Percentiles rank a stretch among this genome's conserved stretches.
Evolutionary conservation across 2,329 filamentous ascomycete species (phyloP).

Genomic region (Epichloe gansuensis): DNA sequence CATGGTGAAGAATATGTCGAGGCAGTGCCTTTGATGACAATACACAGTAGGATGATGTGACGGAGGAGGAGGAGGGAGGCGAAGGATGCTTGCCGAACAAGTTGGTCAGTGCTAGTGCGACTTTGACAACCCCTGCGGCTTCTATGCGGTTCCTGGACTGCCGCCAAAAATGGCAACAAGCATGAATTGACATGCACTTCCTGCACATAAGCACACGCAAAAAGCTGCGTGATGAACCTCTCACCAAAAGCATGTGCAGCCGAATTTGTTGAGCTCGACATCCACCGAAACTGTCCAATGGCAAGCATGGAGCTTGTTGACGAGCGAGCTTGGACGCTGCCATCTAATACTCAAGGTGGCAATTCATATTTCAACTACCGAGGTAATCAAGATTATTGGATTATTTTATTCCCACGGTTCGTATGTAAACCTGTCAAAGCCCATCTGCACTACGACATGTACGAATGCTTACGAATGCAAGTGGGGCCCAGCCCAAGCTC

Average conservation of each 20-base stretch:
- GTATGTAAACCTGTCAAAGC: too few relatives aligned
- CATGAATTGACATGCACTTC: too few relatives aligned
- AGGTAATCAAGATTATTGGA: too few relatives aligned
- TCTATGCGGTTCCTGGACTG: too few relatives aligned
- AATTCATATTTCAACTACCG: too few relatives aligned
- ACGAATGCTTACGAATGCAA: background rate
- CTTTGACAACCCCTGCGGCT: too few relatives aligned
- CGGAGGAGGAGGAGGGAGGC: background rate
- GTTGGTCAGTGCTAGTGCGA: too few relatives aligned
- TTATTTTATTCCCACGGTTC: too few relatives aligned
- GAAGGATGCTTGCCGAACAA: background rate
- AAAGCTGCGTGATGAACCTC: too few relatives aligned
- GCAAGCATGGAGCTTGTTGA: background rate
- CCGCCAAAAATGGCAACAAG: too few relatives aligned
- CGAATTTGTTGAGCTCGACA: conserved; percentile 6
- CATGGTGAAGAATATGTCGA: conserved; percentile 12
- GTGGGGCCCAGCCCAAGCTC: background rate
- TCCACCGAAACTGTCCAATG: background rate
- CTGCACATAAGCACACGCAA: too few relatives aligned
- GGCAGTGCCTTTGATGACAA: background rate
- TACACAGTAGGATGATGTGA: background rate
- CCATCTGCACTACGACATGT: background rate
- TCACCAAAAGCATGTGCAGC: background rate
- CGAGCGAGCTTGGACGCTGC: background rate
- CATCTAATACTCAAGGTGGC: too few relatives aligned